Evolutionary conservation across 495 filamentous ascomycete genomes (phyloP), one percentile per base, ranked within the genome.

Genomic region (Cercophora samala): DNA sequence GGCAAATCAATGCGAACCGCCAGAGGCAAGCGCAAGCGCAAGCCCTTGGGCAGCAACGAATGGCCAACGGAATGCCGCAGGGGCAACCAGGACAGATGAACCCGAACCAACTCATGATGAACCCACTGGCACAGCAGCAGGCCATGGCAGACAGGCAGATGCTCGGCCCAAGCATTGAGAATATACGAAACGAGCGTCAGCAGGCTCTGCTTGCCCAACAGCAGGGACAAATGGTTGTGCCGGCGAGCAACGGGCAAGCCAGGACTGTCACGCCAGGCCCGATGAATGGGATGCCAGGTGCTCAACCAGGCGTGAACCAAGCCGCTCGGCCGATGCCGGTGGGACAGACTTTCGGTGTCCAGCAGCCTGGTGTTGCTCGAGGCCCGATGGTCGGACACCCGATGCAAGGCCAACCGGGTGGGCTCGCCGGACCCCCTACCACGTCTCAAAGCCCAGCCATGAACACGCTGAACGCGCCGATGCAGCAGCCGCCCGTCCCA

Each of bases 401-500:
- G 26, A 78, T 85, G 69, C 81, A 81, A 65, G 80, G 81, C 1
- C 84, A 85, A 67, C 81, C 79, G 8, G 82, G 80, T 5, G 79
- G 76, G 24, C 72, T 83, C 61, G 70, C 73, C 18, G 81, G 76
- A 0, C 75, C 75, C 13, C 75, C 81, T 15, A 74, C 76, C 17
- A 74, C 80, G 19, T 82, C 83, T 8, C 84, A 83, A 64, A 85
- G 82, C 64, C 84, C 84, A 8, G 80, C 76, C 0, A 82, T 85
- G 82, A 75, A 75, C 55, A 82, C 81, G 1, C 63, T 84, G 53
- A 85, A 82, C 58, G 75, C 81, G 1, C 83, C 83, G 17, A 78
- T 83, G 70, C 75, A 76, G 23, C 78, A 80, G 23, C 77, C 81
- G 15, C 78, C 82, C 19, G 74, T 77, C 0, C 74, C 78, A 52